A percentile compares a stretch with the other conserved stretches of the same genome.
Evolutionary conservation across 306 rosid genomes (phyloP).

Genomic region (Vachellia pachyceras): DNA sequence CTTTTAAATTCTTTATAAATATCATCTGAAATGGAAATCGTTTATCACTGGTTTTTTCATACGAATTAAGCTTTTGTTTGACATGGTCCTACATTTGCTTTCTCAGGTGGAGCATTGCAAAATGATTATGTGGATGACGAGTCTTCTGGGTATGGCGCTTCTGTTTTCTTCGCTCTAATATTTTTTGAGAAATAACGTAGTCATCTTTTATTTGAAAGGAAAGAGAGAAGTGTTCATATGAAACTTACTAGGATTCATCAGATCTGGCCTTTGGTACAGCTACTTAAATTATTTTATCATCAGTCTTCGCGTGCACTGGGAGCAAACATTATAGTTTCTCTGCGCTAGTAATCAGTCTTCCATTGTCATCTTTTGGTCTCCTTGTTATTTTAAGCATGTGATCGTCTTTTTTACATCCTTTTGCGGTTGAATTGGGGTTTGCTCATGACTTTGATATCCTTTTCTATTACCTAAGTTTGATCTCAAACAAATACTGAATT

Average conservation of each 20-base stretch:
- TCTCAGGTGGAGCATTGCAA: slow-evolving; percentile 56
- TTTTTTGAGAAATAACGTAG: slow-evolving; percentile 1
- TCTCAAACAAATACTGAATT: neutral
- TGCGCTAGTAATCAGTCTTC: neutral
- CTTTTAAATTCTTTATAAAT: slow-evolving; percentile 8
- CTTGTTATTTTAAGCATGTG: slow-evolving; percentile 7
- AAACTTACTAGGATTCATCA: neutral
- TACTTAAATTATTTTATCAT: slow-evolving; percentile 3
- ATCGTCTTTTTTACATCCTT: neutral
- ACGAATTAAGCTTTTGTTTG: slow-evolving; percentile 6
- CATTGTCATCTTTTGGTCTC: neutral
- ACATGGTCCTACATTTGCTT: slow-evolving; percentile 29
- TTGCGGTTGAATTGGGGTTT: neutral
- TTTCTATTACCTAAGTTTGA: slow-evolving; percentile 22
- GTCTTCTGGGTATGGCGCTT: slow-evolving; percentile 61
- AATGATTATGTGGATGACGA: slow-evolving; percentile 69
- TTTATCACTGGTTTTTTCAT: slow-evolving; percentile 19
- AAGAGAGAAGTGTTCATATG: neutral
- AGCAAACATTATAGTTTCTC: neutral
- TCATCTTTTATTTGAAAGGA: neutral
- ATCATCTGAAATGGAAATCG: slow-evolving; percentile 30
- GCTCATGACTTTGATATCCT: slow-evolving; percentile 67
- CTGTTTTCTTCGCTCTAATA: slow-evolving; percentile 24
- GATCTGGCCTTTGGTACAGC: neutral
- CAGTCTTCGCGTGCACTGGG: neutral